Base-by-base conservation (phyloP, 352 stramenopile genomes). In the Pythium angustatum region DNA sequence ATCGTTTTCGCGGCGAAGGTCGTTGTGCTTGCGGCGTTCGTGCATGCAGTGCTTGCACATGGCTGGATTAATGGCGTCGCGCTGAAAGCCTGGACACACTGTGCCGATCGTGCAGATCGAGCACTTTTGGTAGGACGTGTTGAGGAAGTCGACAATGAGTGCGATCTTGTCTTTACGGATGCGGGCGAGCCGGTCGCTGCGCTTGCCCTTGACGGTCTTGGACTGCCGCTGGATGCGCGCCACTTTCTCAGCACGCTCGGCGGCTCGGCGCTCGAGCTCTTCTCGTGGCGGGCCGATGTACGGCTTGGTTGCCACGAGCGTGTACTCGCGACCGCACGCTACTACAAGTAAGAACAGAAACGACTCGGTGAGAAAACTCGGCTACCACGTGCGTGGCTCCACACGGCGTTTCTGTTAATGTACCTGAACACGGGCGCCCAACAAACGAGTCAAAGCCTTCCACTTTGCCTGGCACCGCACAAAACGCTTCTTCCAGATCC, bases 251-350 rank as follows among this genome's bases (percentile, higher is more conserved):
- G 57, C 41, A 19, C 88, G 69, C 34, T 85, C 69, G 19, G 78
- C 60, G 22, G 75, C 72, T 12, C 64, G 66, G 12, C 69, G 72
- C 31, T 84, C 82, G 3, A 92, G 49, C 36, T 91, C 86, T 21
- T 96, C 76, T 0, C 55, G 60, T 19, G 66, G 83, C 5, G 90
- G 88, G 2, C 92, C 94, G n/a, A 97, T 85, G 71, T 98, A 98
- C 9, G 94, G 91, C 64, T 96, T 96, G 0, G 94, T 98, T 2
- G 88, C 90, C 14, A 98, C 81, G 24, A 98, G 52, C 0, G 93
- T 98, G 52, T 95, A 98, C 66, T 98, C 93, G 5, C 90, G 87
- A 26, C 91, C 94, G 69, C 85, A 95, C 7, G 94, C 90, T 64
- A 98, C 87, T 94, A 38, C 31, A 27, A 2, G 24, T 14, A n/a